Conservation (phyloP, 2,329 filamentous ascomycete genomes). For the Pseudocercospora eumusae region DNA sequence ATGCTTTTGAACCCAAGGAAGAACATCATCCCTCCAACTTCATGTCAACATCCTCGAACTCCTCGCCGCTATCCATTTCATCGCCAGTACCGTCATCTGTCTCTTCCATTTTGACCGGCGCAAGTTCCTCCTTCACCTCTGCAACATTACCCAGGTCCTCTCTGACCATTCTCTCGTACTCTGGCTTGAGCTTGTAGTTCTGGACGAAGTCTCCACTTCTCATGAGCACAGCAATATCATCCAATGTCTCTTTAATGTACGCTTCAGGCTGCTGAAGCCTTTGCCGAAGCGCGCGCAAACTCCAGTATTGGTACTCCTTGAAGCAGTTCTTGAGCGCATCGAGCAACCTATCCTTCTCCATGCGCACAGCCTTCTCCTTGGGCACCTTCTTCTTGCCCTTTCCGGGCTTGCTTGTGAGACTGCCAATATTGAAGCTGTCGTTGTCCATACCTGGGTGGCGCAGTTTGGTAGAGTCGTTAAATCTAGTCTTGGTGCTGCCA, state of each 20-base stretch:
- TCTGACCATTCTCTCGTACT: conserved; percentile 61
- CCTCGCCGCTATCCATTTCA: conserved; percentile 53
- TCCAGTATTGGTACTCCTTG: conserved; percentile 86
- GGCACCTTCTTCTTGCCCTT: conserved; percentile 48
- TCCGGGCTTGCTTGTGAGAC: conserved; percentile 35
- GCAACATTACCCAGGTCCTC: conserved; percentile 52
- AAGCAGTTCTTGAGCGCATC: conserved; percentile 84
- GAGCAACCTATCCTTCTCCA: conserved; percentile 83
- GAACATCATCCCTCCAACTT: conserved; percentile 16
- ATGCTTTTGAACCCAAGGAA: not conserved
- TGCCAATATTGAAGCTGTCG: conserved; percentile 42
- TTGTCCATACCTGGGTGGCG: conserved; percentile 27
- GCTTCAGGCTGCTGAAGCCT: conserved; percentile 83
- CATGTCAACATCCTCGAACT: conserved; percentile 49
- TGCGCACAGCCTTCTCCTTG: conserved; percentile 81
- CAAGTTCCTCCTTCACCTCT: conserved; percentile 53
- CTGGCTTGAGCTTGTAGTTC: conserved; percentile 76
- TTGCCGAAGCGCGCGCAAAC: conserved; percentile 81
- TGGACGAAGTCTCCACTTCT: conserved; percentile 83
- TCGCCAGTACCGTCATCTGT: conserved; percentile 42
- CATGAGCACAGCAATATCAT: conserved; percentile 78
- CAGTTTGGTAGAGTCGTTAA: conserved; percentile 37
- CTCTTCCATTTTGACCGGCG: conserved; percentile 42
- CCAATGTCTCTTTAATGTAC: conserved; percentile 83
- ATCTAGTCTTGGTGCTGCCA: conserved; percentile 54